Conservation (phyloP, 768 basidiomycete genomes). For the Udeniomyces megalosporus region DNA sequence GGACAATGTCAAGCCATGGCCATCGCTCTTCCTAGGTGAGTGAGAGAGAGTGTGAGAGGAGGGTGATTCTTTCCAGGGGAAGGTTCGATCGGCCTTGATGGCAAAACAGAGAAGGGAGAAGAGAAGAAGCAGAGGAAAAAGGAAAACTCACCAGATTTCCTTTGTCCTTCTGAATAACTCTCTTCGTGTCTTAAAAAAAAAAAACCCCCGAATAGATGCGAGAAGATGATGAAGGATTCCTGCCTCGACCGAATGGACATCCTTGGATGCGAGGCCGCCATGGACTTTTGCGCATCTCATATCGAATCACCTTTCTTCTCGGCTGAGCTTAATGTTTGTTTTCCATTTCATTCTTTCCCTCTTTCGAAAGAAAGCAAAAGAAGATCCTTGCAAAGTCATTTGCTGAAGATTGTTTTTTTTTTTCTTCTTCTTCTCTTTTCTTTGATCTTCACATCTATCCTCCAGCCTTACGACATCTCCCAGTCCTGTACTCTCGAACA, state of each 20-base stretch:
- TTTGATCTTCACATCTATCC: constrained; percentile 25
- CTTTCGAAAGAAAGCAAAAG: no score
- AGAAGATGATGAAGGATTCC: constrained; percentile 39
- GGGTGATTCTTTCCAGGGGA: no score
- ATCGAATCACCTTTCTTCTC: constrained; percentile 35
- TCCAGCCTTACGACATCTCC: constrained; percentile 55
- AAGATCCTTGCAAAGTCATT: no score
- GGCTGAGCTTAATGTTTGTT: constrained; percentile 29
- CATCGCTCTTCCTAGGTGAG: constrained; percentile 21
- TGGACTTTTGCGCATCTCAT: constrained; percentile 46
- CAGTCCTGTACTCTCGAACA: constrained; percentile 39
- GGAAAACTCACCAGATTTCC: no score
- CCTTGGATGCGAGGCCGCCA: constrained; percentile 51
- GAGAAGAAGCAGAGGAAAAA: no score
- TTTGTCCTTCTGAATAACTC: background rate
- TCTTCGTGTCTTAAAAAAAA: background rate
- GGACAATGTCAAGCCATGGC: constrained; percentile 46
- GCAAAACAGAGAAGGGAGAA: no score
- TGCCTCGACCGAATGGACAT: constrained; percentile 54
- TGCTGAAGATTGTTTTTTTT: background rate
- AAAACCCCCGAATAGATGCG: constrained; percentile 54
- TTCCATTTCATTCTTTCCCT: constrained; percentile 16
- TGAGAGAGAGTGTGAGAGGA: no score
- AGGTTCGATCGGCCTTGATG: no score
- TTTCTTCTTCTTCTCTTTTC: background rate